Conservation (phyloP, 768 basidiomycete genomes). For the Panaeolus cyanescens region DNA sequence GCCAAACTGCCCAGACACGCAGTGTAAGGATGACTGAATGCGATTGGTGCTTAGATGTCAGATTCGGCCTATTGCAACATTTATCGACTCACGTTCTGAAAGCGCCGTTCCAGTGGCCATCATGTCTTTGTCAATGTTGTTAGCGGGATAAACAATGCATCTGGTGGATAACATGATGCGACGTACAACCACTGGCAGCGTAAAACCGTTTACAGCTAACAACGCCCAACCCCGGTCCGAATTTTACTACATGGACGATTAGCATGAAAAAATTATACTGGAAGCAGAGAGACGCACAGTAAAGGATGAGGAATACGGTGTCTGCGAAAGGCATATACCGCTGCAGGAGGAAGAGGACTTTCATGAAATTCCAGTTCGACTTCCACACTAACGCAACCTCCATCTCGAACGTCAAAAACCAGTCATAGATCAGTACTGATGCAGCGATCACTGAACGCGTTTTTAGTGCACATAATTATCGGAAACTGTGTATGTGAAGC, state of each 20-base stretch:
- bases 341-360: constrained; percentile 19
- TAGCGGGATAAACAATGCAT: neutral
- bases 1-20: neutral
- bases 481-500: neutral
- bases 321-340: constrained; percentile 23
- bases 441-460: constrained; percentile 14
- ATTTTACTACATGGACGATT: neutral
- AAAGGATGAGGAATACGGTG: constrained; percentile 13
- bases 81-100: neutral
- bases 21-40: neutral
- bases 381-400: constrained; percentile 20
- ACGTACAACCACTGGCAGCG: neutral
- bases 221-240: neutral
- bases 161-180: neutral
- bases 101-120: neutral
- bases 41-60: neutral
- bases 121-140: neutral
- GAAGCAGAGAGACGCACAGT: constrained; percentile 2
- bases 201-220: neutral
- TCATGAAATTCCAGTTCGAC: constrained; percentile 19
- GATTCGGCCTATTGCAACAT: neutral
- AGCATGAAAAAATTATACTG: neutral
- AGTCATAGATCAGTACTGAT: constrained; percentile 21
- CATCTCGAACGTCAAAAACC: constrained; percentile 17
- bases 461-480: neutral